These are phyloP conservation scores for Paraphoma sp. DNA, from an alignment of 2,329 filamentous ascomycete genomes.

Conservation along the genomic window DNA sequence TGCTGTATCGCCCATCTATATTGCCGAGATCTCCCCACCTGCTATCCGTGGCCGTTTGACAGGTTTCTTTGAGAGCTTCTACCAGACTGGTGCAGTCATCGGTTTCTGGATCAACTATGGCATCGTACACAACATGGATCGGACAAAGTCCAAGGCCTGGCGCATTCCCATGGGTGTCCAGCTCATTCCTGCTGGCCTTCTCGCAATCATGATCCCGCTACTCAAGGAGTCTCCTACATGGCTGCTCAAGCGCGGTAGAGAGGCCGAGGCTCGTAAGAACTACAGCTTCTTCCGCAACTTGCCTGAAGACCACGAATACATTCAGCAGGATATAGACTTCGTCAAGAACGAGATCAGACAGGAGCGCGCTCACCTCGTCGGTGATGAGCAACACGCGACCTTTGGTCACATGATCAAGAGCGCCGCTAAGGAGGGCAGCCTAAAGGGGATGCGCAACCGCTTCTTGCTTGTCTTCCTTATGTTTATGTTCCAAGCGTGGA, in stretches of 20 bases:
- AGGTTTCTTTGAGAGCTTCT: conserved; percentile 70
- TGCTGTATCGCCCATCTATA: conserved; percentile 47
- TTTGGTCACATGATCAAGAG: conserved; percentile 39
- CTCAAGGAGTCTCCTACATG: conserved; percentile 45
- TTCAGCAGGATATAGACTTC: conserved; percentile 46
- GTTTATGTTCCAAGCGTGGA: conserved; percentile 49
- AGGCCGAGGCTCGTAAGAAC: conserved; percentile 49
- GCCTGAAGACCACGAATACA: conserved; percentile 48
- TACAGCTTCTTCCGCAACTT: conserved; percentile 56
- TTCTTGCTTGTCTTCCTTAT: conserved; percentile 49
- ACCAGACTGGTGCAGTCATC: conserved; percentile 65
- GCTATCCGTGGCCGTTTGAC: conserved; percentile 69
- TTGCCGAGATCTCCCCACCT: conserved; percentile 59
- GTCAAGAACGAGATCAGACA: conserved; percentile 40
- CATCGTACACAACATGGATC: conserved; percentile 49
- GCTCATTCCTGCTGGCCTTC: conserved; percentile 48
- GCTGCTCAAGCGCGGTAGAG: conserved; percentile 36
- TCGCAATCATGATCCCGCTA: conserved; percentile 41
- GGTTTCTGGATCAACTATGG: conserved; percentile 53
- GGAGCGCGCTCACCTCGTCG: conserved; percentile 36
- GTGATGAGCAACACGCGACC: conserved; percentile 30
- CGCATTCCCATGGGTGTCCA: conserved; percentile 65
- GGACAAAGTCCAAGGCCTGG: conserved; percentile 63
- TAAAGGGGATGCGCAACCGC: conserved; percentile 51
- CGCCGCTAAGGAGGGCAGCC: conserved; percentile 34